phyloP scores from a whole-genome alignment of 2,329 filamentous ascomycete genomes.

The Ascochyta lentis region DNA sequence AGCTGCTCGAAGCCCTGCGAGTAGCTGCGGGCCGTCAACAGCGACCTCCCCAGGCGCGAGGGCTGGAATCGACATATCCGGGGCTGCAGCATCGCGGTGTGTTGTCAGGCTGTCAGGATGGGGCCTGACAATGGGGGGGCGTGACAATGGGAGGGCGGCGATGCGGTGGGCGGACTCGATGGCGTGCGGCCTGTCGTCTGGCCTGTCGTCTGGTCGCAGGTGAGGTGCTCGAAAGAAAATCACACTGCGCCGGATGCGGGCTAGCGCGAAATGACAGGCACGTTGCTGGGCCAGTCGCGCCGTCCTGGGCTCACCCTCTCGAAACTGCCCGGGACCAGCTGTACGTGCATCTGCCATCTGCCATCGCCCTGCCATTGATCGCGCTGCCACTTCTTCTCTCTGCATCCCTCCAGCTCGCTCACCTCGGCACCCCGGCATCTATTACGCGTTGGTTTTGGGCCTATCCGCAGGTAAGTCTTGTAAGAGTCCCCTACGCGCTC shows the following conservation, averaged over 20 bases:
- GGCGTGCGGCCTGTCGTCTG: constrained; percentile 23
- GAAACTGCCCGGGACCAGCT: constrained; percentile 20
- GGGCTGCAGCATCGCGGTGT: constrained; percentile 67
- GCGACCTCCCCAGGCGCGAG: constrained; percentile 56
- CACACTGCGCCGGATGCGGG: constrained; percentile 30
- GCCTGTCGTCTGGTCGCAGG: constrained; percentile 25
- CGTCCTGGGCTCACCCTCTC: constrained; percentile 19
- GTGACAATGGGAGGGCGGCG: constrained; percentile 18
- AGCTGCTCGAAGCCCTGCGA: constrained; percentile 49
- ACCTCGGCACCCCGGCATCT: constrained; percentile 15
- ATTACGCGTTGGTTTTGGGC: constrained; percentile 32
- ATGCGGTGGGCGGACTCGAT: constrained; percentile 28
- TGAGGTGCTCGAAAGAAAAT: constrained; percentile 41
- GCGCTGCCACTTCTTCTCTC: constrained; percentile 22
- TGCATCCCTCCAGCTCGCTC: constrained; percentile 12
- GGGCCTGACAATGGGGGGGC: background rate
- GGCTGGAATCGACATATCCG: constrained; percentile 64
- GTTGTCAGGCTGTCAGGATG: background rate
- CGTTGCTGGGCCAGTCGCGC: constrained; percentile 26
- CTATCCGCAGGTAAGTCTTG: constrained; percentile 8
- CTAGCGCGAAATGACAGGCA: constrained; percentile 26
- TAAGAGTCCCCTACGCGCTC: constrained; percentile 35
- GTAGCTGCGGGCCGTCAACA: constrained; percentile 60
- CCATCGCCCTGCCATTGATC: constrained; percentile 4
- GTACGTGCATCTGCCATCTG: constrained; percentile 8